A percentile compares a stretch with the other conserved stretches of the same genome.
These are phyloP conservation scores for Exophiala sp. DNA, from an alignment of 2,329 filamentous ascomycete genomes.

Conservation along the genomic window DNA sequence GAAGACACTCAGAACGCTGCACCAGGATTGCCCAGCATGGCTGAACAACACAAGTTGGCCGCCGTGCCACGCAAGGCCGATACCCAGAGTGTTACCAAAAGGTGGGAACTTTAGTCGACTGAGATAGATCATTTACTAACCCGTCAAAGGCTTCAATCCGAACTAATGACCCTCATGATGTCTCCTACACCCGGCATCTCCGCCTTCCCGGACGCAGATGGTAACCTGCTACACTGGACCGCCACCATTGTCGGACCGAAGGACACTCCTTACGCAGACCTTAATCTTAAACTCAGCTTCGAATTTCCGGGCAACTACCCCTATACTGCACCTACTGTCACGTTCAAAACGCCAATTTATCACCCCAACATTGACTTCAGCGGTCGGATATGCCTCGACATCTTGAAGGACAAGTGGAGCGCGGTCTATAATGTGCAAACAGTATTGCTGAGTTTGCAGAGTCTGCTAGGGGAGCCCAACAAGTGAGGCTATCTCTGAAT, in stretches of 20 bases:
- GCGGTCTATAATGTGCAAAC: conserved; percentile 95
- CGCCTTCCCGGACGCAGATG: conserved; percentile 84
- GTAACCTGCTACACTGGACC: conserved; percentile 86
- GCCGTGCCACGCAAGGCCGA: conserved; percentile 55
- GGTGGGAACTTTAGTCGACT: conserved; percentile 45
- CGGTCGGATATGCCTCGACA: conserved; percentile 93
- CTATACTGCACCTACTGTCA: conserved; percentile 79
- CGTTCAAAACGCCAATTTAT: conserved; percentile 98
- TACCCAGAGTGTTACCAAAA: conserved; percentile 69
- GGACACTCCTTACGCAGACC: conserved; percentile 81
- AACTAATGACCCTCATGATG: conserved; percentile 98
- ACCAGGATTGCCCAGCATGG: conserved; percentile 48
- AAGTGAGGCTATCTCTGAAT: conserved; percentile 61
- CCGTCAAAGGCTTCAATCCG: conserved; percentile 72
- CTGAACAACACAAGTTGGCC: conserved; percentile 56
- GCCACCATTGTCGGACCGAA: conserved; percentile 88
- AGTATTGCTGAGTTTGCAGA: conserved; percentile 87
- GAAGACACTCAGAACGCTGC: conserved; percentile 64
- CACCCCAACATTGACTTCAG: conserved; percentile 98
- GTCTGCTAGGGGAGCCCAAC: conserved; percentile 91
- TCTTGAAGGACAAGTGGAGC: conserved; percentile 98
- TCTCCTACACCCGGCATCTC: conserved; percentile 88
- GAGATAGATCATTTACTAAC: not conserved
- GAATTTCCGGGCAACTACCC: conserved; percentile 89
- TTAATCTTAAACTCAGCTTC: conserved; percentile 89